Percentiles rank a stretch among this genome's conserved stretches.
Conservation (phyloP, 2,329 filamentous ascomycete genomes). For the Monosporascus sp. region DNA sequence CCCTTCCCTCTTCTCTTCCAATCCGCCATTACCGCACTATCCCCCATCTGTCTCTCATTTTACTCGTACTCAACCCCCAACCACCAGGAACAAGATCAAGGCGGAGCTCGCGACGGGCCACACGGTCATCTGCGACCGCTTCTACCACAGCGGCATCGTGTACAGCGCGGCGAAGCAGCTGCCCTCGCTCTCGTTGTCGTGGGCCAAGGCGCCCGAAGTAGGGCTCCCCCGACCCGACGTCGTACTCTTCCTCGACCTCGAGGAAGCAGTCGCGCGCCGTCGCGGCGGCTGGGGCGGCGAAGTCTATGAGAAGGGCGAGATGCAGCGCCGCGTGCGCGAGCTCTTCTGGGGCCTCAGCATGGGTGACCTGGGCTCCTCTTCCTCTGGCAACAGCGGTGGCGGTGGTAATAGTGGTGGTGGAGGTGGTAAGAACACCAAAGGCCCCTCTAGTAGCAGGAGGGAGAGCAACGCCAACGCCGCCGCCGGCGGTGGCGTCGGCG, state of each 20-base stretch:
- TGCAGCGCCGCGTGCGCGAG: slow-evolving; percentile 74
- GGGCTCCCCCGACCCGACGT: slow-evolving; percentile 84
- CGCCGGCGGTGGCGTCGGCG: slow-evolving; percentile 11
- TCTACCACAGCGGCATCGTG: slow-evolving; percentile 91
- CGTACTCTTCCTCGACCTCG: slow-evolving; percentile 81
- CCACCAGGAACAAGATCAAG: slow-evolving; percentile 45
- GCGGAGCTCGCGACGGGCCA: slow-evolving; percentile 57
- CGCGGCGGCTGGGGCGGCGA: slow-evolving; percentile 87
- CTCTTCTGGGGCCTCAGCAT: slow-evolving; percentile 60
- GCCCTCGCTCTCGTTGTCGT: slow-evolving; percentile 61
- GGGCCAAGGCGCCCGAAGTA: slow-evolving; percentile 80
- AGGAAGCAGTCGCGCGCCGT: slow-evolving; percentile 63
- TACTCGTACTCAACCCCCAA: background rate
- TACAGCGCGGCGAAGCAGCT: slow-evolving; percentile 87
- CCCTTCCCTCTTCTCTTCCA: background rate
- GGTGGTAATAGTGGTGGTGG: background rate
- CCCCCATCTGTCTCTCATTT: background rate
- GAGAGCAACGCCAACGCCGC: slow-evolving; percentile 3
- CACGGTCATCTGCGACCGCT: slow-evolving; percentile 82
- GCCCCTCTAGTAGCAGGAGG: background rate
- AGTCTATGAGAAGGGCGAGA: slow-evolving; percentile 77
- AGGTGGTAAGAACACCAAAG: no score
- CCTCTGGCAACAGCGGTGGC: slow-evolving; percentile 4
- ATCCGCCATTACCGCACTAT: background rate
- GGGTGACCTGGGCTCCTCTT: slow-evolving; percentile 35